Conservation (phyloP, 306 rosid genomes). For the Medicago arabica region DNA sequence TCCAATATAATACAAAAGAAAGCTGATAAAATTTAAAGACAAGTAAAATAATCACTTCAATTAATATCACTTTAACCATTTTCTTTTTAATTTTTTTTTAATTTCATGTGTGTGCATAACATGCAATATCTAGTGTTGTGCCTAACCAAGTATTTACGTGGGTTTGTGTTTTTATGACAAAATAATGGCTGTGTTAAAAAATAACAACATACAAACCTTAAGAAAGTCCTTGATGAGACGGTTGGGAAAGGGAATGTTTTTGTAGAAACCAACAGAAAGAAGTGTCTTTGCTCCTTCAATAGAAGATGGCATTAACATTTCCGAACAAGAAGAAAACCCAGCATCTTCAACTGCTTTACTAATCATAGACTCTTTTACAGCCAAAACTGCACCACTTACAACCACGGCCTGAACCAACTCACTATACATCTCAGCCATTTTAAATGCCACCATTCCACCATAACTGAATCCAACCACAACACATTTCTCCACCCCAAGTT, state of each 20-base stretch:
- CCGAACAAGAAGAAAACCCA: slow-evolving; percentile 66
- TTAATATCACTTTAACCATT: no score
- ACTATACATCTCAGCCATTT: slow-evolving; percentile 64
- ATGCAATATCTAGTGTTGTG: no score
- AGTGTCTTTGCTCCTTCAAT: slow-evolving; percentile 58
- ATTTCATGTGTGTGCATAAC: no score
- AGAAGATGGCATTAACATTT: slow-evolving; percentile 68
- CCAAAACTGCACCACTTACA: slow-evolving; percentile 59
- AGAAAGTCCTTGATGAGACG: slow-evolving; percentile 62
- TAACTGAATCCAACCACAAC: slow-evolving; percentile 78
- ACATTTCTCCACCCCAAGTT: slow-evolving; percentile 76
- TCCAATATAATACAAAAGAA: no score
- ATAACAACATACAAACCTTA: slow-evolving; percentile 50
- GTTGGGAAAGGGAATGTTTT: slow-evolving; percentile 62
- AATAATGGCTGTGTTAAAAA: no score
- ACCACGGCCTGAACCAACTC: slow-evolving; percentile 63
- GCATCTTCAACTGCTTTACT: slow-evolving; percentile 37
- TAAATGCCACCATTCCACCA: slow-evolving; percentile 83
- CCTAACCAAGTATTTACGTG: no score
- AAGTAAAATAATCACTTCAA: no score
- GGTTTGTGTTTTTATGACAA: neutral
- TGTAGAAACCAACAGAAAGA: slow-evolving; percentile 59
- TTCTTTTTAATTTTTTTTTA: no score
- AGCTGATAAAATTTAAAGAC: no score
- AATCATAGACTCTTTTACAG: slow-evolving; percentile 52